Conservation (phyloP, 768 basidiomycete genomes). For the Tephrocybe sp. region DNA sequence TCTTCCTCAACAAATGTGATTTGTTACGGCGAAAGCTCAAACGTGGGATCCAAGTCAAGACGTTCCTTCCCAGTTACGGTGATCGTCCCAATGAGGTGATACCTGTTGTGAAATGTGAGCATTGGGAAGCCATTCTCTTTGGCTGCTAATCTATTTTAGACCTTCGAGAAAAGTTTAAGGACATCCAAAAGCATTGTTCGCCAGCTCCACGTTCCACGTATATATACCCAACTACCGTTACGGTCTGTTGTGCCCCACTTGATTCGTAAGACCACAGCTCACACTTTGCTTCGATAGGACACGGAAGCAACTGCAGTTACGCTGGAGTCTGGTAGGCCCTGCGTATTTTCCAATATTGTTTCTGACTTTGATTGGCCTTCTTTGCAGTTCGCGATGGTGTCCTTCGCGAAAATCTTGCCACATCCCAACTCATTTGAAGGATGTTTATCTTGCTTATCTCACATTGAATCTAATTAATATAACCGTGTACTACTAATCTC, state of each 20-base stretch:
- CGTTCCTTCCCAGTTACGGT: slow-evolving; percentile 66
- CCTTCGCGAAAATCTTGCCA: slow-evolving; percentile 53
- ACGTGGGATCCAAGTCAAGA: slow-evolving; percentile 54
- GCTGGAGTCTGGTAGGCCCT: slow-evolving; percentile 47
- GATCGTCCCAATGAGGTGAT: slow-evolving; percentile 67
- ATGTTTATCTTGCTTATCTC: background rate
- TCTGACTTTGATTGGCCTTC: background rate
- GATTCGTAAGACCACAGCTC: background rate
- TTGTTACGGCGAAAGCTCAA: slow-evolving; percentile 64
- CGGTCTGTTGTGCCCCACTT: slow-evolving; percentile 40
- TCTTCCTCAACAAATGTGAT: slow-evolving; percentile 72
- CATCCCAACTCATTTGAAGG: slow-evolving; percentile 54
- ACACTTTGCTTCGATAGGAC: slow-evolving; percentile 38
- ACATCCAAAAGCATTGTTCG: slow-evolving; percentile 58
- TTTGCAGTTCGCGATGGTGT: slow-evolving; percentile 60
- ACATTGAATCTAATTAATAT: background rate
- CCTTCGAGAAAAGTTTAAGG: slow-evolving; percentile 68
- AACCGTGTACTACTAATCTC: background rate
- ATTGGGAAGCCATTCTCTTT: slow-evolving; percentile 1
- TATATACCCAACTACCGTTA: slow-evolving; percentile 69
- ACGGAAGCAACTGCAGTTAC: slow-evolving; percentile 62
- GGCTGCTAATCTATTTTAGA: slow-evolving; percentile 36
- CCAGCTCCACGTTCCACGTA: slow-evolving; percentile 57
- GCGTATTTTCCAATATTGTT: background rate
- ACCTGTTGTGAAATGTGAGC: slow-evolving; percentile 63